A percentile compares a stretch with the other conserved stretches of the same genome.
phyloP scores from a whole-genome alignment of 495 filamentous ascomycete species.

The Chaetomium cochliodes region DNA sequence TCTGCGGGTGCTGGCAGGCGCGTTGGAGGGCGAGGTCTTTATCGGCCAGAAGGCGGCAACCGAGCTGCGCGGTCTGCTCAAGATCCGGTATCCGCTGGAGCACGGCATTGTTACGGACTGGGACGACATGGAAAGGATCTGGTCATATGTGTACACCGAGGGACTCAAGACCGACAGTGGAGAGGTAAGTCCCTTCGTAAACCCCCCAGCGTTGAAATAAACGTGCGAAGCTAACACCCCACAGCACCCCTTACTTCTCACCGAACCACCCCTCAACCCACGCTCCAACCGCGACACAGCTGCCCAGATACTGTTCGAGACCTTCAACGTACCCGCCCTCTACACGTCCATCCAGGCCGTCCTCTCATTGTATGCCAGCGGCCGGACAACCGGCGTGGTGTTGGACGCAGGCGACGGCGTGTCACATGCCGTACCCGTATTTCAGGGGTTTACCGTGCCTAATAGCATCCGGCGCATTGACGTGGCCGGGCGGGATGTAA shows the following conservation, averaged over 20 bases:
- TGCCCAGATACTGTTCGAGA: constrained; percentile 97
- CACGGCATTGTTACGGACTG: constrained; percentile 99
- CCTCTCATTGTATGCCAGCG: constrained; percentile 92
- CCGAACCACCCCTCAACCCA: constrained; percentile 95
- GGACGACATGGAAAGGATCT: constrained; percentile 99
- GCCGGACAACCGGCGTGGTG: constrained; percentile 93
- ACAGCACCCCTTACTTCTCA: constrained; percentile 92
- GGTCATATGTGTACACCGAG: constrained; percentile 68
- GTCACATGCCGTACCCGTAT: constrained; percentile 95
- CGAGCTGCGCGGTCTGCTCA: constrained; percentile 87
- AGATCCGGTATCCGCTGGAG: constrained; percentile 92
- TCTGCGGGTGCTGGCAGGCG: constrained; percentile 89
- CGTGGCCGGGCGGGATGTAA: constrained; percentile 96
- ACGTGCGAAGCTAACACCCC: constrained; percentile 16
- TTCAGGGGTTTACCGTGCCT: constrained; percentile 95
- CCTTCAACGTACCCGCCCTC: constrained; percentile 94
- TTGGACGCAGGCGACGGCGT: constrained; percentile 95
- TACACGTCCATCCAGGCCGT: constrained; percentile 98
- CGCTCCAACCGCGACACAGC: constrained; percentile 94
- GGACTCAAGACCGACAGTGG: constrained; percentile 91
- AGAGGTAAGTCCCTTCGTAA: constrained; percentile 57
- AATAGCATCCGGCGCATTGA: constrained; percentile 93
- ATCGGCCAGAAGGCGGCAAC: constrained; percentile 88
- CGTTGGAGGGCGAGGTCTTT: constrained; percentile 94
- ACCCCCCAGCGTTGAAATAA: not conserved